A percentile compares a stretch with the other conserved stretches of the same genome.
These are phyloP conservation scores for Phytophthora ohioensis DNA, from an alignment of 352 stramenopile species.

Conservation along the genomic window DNA sequence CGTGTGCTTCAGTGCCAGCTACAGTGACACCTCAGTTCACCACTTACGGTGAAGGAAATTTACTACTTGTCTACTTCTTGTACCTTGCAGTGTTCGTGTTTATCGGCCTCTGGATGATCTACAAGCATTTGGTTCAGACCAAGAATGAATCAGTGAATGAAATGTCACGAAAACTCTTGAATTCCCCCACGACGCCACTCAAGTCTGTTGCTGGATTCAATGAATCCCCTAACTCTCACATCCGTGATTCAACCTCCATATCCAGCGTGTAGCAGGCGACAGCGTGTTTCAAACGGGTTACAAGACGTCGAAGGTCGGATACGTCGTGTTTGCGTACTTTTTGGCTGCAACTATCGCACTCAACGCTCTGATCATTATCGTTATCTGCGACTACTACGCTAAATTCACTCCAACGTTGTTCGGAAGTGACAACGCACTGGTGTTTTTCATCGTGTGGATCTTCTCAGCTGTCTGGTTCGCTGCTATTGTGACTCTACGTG, in stretches of 20 bases:
- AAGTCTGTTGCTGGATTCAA: too few species aligned
- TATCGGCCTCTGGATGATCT: not conserved
- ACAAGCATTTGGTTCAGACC: constrained; percentile 13
- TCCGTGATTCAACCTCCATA: too few species aligned
- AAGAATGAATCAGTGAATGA: constrained; percentile 30
- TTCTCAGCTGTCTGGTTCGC: constrained; percentile 37
- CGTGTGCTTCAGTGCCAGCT: constrained; percentile 14
- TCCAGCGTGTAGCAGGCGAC: too few species aligned
- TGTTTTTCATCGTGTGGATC: constrained; percentile 51
- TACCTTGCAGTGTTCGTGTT: constrained; percentile 15
- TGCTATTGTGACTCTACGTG: constrained; percentile 32
- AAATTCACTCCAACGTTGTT: constrained; percentile 40
- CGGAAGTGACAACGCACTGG: constrained; percentile 31
- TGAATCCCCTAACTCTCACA: too few species aligned
- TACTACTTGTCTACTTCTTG: constrained; percentile 30
- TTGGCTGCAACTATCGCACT: constrained; percentile 28
- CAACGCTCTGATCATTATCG: constrained; percentile 35
- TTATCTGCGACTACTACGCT: constrained; percentile 50
- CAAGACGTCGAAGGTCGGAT: constrained; percentile 4
- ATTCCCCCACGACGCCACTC: too few species aligned
- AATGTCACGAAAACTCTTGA: too few species aligned
- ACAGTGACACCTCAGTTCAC: constrained; percentile 28
- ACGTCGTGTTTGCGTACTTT: constrained; percentile 36
- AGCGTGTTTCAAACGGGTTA: constrained; percentile 38
- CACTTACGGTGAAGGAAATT: constrained; percentile 23